Evolutionary conservation across 169 alveolate genomes (phyloP), one percentile per base, ranked within the genome.

Genomic region (Eimeria falciformis): DNA sequence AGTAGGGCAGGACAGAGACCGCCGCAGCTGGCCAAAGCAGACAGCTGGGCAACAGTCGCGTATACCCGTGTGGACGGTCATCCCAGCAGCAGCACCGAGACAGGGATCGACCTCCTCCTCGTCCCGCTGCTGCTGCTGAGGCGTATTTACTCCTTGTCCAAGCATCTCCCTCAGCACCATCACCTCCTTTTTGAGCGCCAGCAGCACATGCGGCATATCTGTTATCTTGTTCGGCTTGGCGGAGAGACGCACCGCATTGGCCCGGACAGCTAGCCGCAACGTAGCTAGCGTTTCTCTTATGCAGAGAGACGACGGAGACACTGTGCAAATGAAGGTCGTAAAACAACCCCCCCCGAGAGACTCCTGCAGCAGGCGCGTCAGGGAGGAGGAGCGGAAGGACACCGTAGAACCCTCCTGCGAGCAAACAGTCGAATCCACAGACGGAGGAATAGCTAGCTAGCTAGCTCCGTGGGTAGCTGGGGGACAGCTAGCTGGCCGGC

Each of bases 271-370:
- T 58, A 95, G 91, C 27, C 95, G 90, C 40, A 95, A 75, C 23
- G 96, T 94, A 21, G 96, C 92, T 18, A 94, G 69, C 2, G 96
- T 94, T 33, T 93, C 96, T 18, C 96, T 93, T 25, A 82, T 92
- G 65, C 93, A 90, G 14, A 73, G 91, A 47, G 94, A 69, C 45
- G 95, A 87, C 21, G 96, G 90, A n/a, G 96, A 89, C 69, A 95
- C 66, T 17, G 96, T 95, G 85, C 96, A 95, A 46, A 95, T 95
- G 77, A 95, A 95, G 45, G 94, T 68, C 23, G 96, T 95, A 89
- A 90, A 94, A 73, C 94, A 91, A 53, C 75, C 55, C 18, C 94
- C 94, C 7, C 94, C 94, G 9, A 91, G 37, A 23, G 94, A 91
- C 56, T 91, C 94, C 65, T 79, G 94, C 77, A 91, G 91, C 53